Evolutionary conservation across 2,329 filamentous ascomycete genomes (phyloP), one percentile per base, ranked within the genome.

Genomic region (Laburnicola sp.): DNA sequence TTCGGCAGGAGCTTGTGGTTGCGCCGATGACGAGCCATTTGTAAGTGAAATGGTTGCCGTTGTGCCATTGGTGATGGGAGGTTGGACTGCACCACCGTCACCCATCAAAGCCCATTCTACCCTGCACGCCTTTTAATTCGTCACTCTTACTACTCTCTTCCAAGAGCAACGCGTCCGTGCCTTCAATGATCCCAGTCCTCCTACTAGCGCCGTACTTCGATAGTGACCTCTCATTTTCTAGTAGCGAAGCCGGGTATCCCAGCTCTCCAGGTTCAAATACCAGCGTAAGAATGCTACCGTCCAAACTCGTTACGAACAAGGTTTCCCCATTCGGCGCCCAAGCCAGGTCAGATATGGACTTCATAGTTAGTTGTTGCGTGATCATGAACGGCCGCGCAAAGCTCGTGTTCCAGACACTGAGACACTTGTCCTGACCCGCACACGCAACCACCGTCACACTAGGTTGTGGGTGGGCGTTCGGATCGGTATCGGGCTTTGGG

Each of bases 91-190:
- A 48, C 67, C 65, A 16, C 82, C 82, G 66, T 96, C 92, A 4
- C 93, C 93, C 94, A 99, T 99, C 32, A 99, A 76, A n/a, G 93
- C 94, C 94, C 94, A 99, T 99, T 59, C 93, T 85, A 2, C 91
- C 94, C 74, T 99, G 90, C 0, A 93, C 92, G 4, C 88, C 92
- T 58, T 87, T 89, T 28, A 93, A 82, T 70, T 99, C 94, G 22
- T 88, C 93, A 37, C 88, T 91, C 69, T 95, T 97, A 75, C 91
- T 96, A 69, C 87, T 88, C 62, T 95, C 91, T 74, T 99, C 94
- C 0, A 99, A 76, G 32, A 89, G 80, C 37, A 97, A 75, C 0
- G 91, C 90, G 64, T 97, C 91, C 0, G 96, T 89, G 54, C 95
- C 93, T 73, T 99, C 94, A 4, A 94, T 84, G 43, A 97, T 91